Conservation (phyloP, 768 basidiomycete genomes). For the Neoboletus magnificus region DNA sequence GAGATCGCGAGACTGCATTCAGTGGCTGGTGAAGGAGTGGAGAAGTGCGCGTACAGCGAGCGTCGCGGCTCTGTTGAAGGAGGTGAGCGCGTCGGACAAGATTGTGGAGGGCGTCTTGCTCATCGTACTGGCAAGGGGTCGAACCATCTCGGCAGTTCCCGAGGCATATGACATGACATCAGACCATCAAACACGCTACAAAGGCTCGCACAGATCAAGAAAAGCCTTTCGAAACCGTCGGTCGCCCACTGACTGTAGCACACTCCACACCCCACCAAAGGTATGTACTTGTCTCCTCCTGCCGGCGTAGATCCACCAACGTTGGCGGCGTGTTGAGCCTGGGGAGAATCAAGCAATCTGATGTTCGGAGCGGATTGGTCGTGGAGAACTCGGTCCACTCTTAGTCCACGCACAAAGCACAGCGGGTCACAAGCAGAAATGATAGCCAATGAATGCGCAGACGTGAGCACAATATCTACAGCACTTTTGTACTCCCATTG, state of each 20-base stretch:
- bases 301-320: too few species aligned
- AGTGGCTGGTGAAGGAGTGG: background rate
- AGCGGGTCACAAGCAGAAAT: slow-evolving; percentile 1
- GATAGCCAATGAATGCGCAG: slow-evolving; percentile 17
- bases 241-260: background rate
- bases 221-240: slow-evolving; percentile 26
- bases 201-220: slow-evolving; percentile 1
- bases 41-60: slow-evolving; percentile 34
- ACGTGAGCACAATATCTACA: slow-evolving; percentile 21
- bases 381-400: slow-evolving; percentile 26
- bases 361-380: slow-evolving; percentile 14
- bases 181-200: background rate
- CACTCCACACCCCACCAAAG: background rate
- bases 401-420: background rate
- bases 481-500: slow-evolving; percentile 32
- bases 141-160: slow-evolving; percentile 25
- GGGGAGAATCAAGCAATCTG: slow-evolving; percentile 19
- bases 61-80: slow-evolving; percentile 39
- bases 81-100: slow-evolving; percentile 40
- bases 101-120: slow-evolving; percentile 35
- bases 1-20: background rate
- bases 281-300: too few species aligned
- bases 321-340: slow-evolving; percentile 9
- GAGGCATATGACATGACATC: slow-evolving; percentile 10
- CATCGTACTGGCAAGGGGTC: slow-evolving; percentile 18